A percentile compares a stretch with the other conserved stretches of the same genome.
These are phyloP conservation scores for Pseudoscleropodium purum DNA, from an alignment of 225 moss, liverwort and hornwort genomes.

Conservation along the genomic window DNA sequence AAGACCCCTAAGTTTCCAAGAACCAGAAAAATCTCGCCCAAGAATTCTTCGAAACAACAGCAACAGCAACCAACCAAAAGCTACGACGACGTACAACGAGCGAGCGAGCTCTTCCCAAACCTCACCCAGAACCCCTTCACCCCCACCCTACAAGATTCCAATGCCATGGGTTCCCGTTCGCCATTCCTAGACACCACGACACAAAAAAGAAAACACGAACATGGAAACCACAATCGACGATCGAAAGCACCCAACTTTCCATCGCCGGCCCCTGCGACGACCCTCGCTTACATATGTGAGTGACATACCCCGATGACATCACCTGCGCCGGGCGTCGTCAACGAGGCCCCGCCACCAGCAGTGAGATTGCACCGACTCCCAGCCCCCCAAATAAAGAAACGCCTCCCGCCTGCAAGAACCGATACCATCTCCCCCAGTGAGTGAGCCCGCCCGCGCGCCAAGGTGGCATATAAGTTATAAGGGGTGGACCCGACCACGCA, in stretches of 20 bases:
- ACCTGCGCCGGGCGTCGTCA: not conserved
- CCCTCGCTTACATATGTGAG: not conserved
- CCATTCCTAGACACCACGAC: slow-evolving; percentile 2
- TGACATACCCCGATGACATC: slow-evolving; percentile 23
- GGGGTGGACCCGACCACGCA: not conserved
- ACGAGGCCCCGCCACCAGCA: not conserved
- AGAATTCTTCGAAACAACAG: not conserved
- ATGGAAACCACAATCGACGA: not conserved
- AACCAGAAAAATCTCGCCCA: not conserved
- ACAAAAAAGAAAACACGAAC: not conserved
- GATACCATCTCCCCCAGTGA: not conserved
- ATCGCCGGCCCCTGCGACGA: not conserved
- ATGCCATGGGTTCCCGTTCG: not conserved
- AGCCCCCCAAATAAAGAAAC: not conserved
- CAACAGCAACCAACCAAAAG: not conserved
- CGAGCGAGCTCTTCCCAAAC: not conserved
- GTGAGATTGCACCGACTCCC: slow-evolving; percentile 6
- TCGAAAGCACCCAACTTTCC: not conserved
- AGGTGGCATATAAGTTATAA: not conserved
- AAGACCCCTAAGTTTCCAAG: not conserved
- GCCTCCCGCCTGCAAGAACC: slow-evolving; percentile 1
- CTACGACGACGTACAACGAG: not conserved
- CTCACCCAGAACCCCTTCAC: not conserved
- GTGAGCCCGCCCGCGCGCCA: not conserved
- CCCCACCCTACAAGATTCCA: not conserved